These are phyloP conservation scores for Dipteronia sinensis DNA, from an alignment of 345 rosid genomes.

Conservation along the genomic window DNA sequence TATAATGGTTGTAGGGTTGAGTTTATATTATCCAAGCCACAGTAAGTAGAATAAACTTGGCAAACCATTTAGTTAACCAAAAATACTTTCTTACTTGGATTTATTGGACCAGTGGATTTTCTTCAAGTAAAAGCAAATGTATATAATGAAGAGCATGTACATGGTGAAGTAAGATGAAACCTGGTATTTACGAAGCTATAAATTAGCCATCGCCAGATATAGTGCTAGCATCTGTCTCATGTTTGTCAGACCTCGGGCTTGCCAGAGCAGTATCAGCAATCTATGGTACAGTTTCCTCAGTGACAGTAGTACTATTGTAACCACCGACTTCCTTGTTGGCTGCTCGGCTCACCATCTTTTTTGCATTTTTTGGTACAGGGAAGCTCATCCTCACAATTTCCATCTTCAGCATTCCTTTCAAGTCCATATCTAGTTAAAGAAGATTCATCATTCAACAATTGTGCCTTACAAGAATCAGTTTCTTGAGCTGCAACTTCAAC, in stretches of 20 bases:
- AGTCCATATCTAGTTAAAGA: constrained; percentile 1
- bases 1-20: not conserved
- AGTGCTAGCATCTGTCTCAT: constrained; percentile 16
- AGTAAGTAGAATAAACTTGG: not conserved
- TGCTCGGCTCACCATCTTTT: not conserved
- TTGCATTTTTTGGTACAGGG: not conserved
- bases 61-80: not conserved
- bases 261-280: not conserved
- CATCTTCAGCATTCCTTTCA: constrained; percentile 19
- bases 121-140: not conserved
- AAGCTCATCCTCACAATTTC: not conserved
- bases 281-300: not conserved
- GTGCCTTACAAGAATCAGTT: constrained; percentile 11
- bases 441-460: not conserved
- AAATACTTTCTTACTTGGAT: not conserved
- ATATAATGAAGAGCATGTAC: not conserved
- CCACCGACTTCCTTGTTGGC: not conserved
- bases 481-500: constrained; percentile 17
- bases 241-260: constrained; percentile 7
- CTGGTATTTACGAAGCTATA: not conserved
- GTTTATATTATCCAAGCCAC: not conserved
- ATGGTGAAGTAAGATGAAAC: not conserved
- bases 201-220: constrained; percentile 8
- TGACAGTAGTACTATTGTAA: not conserved
- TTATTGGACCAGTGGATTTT: not conserved